A percentile compares a stretch with the other conserved stretches of the same genome.
phyloP scores from a whole-genome alignment of 2,329 filamentous ascomycete species.

The Aspergillus melleus region DNA sequence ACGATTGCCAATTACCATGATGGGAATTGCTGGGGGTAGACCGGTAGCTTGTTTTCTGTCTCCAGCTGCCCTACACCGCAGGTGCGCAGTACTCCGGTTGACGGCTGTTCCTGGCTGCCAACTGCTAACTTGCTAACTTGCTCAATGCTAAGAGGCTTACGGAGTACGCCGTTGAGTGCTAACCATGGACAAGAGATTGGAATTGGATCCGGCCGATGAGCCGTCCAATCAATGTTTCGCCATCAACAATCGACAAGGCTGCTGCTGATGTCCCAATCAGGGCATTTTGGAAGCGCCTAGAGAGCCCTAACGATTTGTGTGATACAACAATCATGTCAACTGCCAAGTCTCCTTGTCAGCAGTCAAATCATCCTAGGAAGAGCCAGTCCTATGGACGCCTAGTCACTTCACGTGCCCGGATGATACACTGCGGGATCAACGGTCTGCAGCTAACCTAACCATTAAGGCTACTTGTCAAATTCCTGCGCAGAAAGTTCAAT shows the following conservation, averaged over 20 bases:
- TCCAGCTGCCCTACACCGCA: not conserved
- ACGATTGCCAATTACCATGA: not conserved
- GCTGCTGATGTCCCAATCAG: not conserved
- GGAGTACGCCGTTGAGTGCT: not conserved
- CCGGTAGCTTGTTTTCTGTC: not conserved
- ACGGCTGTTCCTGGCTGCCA: not conserved
- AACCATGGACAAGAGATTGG: not conserved
- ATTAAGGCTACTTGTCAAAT: not conserved
- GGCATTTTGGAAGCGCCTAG: not conserved
- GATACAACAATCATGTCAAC: not conserved
- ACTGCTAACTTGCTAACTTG: no score
- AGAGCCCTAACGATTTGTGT: not conserved
- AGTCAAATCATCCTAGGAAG: not conserved
- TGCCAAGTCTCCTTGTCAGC: not conserved
- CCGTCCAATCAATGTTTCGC: not conserved
- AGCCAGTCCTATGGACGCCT: not conserved
- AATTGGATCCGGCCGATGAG: not conserved
- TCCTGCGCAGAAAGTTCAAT: not conserved
- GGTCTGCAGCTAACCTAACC: not conserved
- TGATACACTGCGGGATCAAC: not conserved
- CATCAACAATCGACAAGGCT: not conserved
- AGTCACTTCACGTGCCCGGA: not conserved
- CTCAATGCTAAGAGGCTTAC: no score
- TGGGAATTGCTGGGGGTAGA: not conserved
- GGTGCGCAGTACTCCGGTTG: not conserved